Percentiles rank a stretch among this genome's conserved stretches.
These are phyloP conservation scores for Casuarina glauca DNA, from an alignment of 306 rosid species.

Conservation along the genomic window DNA sequence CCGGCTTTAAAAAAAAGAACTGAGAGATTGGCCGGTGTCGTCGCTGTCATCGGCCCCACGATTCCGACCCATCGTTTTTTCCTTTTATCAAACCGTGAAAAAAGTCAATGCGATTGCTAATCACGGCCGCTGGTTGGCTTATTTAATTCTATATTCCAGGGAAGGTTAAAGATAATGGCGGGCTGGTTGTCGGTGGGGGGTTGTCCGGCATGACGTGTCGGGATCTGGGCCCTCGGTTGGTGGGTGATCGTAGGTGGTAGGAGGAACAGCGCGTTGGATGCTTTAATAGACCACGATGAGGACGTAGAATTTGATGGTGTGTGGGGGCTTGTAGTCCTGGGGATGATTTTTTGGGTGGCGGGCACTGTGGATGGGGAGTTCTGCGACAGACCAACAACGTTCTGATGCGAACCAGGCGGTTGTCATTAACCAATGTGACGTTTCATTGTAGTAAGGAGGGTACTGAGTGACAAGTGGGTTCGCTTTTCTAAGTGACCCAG, in stretches of 20 bases:
- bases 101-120: constrained; percentile 36
- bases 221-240: neutral
- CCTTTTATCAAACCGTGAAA: constrained; percentile 2
- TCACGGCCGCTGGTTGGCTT: neutral
- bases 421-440: neutral
- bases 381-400: neutral
- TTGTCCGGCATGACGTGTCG: constrained; percentile 3
- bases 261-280: neutral
- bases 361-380: neutral
- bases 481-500: too few species aligned
- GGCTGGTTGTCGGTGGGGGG: constrained; percentile 3
- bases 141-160: neutral
- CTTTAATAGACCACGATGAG: neutral
- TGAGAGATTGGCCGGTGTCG: constrained; percentile 15
- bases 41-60: constrained; percentile 32
- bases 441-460: neutral
- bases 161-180: neutral
- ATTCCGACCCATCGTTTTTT: constrained; percentile 35
- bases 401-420: neutral
- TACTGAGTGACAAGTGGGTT: neutral
- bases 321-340: too few species aligned
- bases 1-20: neutral
- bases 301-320: neutral
- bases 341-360: neutral
- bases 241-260: neutral